Evolutionary conservation across 2,329 filamentous ascomycete species (phyloP).

Genomic region (Ilyonectria robusta): DNA sequence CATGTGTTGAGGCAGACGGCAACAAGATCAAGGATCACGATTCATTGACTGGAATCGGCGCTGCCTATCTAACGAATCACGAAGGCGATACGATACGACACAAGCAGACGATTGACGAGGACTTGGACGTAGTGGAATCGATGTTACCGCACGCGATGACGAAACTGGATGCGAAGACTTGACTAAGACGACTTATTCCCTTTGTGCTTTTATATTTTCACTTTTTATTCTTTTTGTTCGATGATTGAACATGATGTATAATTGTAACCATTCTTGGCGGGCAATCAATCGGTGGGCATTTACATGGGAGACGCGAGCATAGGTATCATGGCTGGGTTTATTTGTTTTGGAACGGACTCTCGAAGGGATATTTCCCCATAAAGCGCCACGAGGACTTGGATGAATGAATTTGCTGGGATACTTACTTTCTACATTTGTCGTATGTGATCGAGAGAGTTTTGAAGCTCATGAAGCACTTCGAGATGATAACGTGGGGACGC

Average conservation of each 20-base stretch:
- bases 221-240: constrained; percentile 19
- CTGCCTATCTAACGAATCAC: constrained; percentile 33
- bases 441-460: not conserved
- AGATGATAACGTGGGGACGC: not conserved
- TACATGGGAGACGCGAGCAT: constrained; percentile 36
- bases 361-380: not conserved
- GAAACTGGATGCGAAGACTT: constrained; percentile 32
- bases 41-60: constrained; percentile 28
- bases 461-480: not conserved
- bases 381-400: constrained; percentile 1
- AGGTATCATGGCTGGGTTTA: constrained; percentile 21
- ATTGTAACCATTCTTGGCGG: constrained; percentile 20
- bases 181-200: constrained; percentile 31
- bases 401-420: constrained; percentile 1
- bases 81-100: constrained; percentile 36
- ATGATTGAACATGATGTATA: constrained; percentile 33
- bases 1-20: constrained; percentile 1
- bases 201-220: constrained; percentile 21
- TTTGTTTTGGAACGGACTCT: not conserved
- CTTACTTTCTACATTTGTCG: constrained; percentile 3
- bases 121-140: constrained; percentile 29
- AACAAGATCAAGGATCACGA: constrained; percentile 10
- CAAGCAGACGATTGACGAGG: constrained; percentile 40
- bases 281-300: constrained; percentile 33
- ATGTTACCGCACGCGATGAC: constrained; percentile 25